Evolutionary conservation across 306 rosid species (phyloP), one percentile per base, ranked within the genome.

Genomic region (Inga oerstediana): DNA sequence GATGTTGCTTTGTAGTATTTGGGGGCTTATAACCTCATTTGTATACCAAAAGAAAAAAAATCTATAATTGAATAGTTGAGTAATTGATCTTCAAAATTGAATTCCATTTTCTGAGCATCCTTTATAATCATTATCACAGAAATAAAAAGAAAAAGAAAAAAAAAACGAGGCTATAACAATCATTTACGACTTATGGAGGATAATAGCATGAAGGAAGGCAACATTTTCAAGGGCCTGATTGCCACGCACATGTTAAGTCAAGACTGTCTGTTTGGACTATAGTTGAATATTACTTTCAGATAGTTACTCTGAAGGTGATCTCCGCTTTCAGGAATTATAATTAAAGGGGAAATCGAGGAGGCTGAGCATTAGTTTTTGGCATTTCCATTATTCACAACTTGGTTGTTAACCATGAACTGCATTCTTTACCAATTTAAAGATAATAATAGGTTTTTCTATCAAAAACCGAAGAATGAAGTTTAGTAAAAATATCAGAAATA

Each of bases 81-180:
- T 24, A 73, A 67, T 32, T 67, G 52, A 70, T 69, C 81, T 62
- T 54, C 49, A 77, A 37, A 45, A 66, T 84, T 64, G 69, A 65
- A 22, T 32, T 64, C 68, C 58, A 54, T 24, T 71, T 48, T 27
- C 27, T 27, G 51, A 62, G 72, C 65, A 54, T 65, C 83, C 45
- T 54, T 45, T 48, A 44, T 11, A 14, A 37, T 74, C 70, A 78
- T 51, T 49, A 83, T 69, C 8, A 75, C 69, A 73, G 49, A 34
- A 39, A 46, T 72, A 56, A 72, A 72, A 78, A 17, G 35, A 27
- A 27, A 27, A 27, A 27, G 27, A 27, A 12, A 32, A 39, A 0
- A 14, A 62, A 13, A 13, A 11, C 2, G 16, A 48, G 7, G 41
- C 41, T 37, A 37, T 37, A 37, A 20, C 19, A 80, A 71, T 41